phyloP scores from a whole-genome alignment of 2,329 filamentous ascomycete species.

The Cladosporium halotolerans region DNA sequence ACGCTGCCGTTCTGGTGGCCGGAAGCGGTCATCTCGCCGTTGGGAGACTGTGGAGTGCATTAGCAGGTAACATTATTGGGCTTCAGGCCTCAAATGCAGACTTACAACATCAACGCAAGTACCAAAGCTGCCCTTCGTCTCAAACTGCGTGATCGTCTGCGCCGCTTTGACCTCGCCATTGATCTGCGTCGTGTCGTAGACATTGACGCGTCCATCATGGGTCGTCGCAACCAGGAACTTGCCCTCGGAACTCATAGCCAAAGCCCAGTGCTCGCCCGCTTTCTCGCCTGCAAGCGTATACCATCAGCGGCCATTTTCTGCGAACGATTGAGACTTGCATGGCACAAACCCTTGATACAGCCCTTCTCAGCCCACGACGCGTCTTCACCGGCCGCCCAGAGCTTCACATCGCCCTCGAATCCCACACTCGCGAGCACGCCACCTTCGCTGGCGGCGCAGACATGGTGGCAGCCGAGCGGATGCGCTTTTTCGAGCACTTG shows the following conservation, averaged over 20 bases:
- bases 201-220: conserved; percentile 78
- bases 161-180: conserved; percentile 34
- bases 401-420: conserved; percentile 80
- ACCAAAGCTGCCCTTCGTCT: conserved; percentile 89
- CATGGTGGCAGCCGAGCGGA: conserved; percentile 84
- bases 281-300: conserved; percentile 39
- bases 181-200: conserved; percentile 61
- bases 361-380: conserved; percentile 50
- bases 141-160: conserved; percentile 70
- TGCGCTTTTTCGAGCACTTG: conserved; percentile 79
- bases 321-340: not conserved
- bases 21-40: conserved; percentile 81
- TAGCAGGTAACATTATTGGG: not conserved
- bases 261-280: conserved; percentile 75
- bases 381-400: conserved; percentile 60
- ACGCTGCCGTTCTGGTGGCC: conserved; percentile 89
- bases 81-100: not conserved
- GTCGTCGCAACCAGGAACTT: conserved; percentile 80
- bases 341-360: conserved; percentile 37
- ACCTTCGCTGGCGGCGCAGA: conserved; percentile 65
- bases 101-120: conserved; percentile 73
- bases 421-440: conserved; percentile 73
- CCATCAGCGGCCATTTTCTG: not conserved
- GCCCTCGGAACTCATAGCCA: conserved; percentile 78
- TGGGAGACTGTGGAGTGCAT: conserved; percentile 39